Base-by-base conservation (phyloP, 2,329 filamentous ascomycete species). In the Aspergillus hortae region DNA sequence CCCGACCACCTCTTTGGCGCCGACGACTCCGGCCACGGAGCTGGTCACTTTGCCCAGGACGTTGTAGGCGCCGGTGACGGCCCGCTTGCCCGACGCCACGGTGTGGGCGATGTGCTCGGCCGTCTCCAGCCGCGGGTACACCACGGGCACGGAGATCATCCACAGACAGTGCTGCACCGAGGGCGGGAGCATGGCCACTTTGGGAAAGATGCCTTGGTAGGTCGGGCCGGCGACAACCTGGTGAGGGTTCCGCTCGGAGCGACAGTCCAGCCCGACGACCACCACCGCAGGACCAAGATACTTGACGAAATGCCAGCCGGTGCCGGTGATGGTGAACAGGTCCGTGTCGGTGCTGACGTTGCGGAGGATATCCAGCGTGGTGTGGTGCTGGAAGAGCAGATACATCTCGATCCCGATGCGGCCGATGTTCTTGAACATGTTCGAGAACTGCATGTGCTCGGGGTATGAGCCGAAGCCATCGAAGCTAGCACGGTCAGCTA, bases 241-340 rank as follows among this genome's bases (percentile, higher is more conserved):
- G 55, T 87, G 86, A 55, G 90, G 90, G 48, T 89, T 96, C 47
- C 94, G 80, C 73, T 99, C 94, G 4, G 92, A 96, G 48, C 94
- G 85, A 61, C 91, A 92, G 70, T 99, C 94, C 2, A 90, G 87
- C 0, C 92, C 94, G 46, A 96, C 87, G 0, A 95, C 87, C 0
- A 90, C 91, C 11, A 99, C 86, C 4, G 89, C 89, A 0, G 94
- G 94, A 0, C 94, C 94, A 5, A 99, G 83, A 63, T 89, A 96
- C 73, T 99, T 99, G 73, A 99, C 84, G 70, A 97, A 99, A 71
- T 99, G 94, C 94, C 94, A 99, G 6, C 94, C 94, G 17, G 88
- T 88, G n/a, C 94, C 92, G 0, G 94, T 97, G 50, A 99, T 87
- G 1, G 92, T 97, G 74, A 99, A 99, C 5, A 99, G 83, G 63